Conservation (phyloP, 2,329 filamentous ascomycete species). For the Penicillium sp. region DNA sequence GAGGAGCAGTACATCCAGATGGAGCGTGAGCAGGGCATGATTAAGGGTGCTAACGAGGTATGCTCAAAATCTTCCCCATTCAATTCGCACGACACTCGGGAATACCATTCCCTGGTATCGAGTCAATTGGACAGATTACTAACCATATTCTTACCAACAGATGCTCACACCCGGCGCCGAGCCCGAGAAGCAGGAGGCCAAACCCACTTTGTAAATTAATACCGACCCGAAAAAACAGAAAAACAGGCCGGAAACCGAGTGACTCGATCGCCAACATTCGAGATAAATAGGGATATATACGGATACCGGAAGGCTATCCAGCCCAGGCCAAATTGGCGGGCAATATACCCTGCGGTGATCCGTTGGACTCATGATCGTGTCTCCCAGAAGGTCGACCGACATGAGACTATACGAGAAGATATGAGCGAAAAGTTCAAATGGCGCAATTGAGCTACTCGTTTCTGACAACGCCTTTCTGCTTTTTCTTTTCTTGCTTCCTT, state of each 20-base stretch:
- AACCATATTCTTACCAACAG: conserved; percentile 29
- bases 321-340: not conserved
- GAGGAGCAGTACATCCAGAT: conserved; percentile 97
- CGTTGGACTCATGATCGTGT: not conserved
- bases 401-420: not conserved
- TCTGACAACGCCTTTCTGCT: conserved; percentile 4
- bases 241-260: conserved; percentile 21
- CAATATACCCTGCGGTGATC: not conserved
- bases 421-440: not conserved
- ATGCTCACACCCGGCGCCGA: conserved; percentile 48
- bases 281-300: conserved; percentile 5
- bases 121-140: conserved; percentile 13
- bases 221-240: conserved; percentile 22
- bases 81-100: not conserved
- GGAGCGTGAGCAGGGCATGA: conserved; percentile 97
- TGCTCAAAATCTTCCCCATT: conserved; percentile 27
- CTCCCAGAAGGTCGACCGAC: not conserved
- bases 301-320: not conserved
- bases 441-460: not conserved
- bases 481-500: conserved; percentile 27
- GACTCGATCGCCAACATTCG: conserved; percentile 11
- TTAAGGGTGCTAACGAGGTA: conserved; percentile 84
- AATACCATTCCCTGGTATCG: no score
- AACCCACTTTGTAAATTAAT: conserved; percentile 44
- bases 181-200: conserved; percentile 34